Evolutionary conservation across 2,329 filamentous ascomycete genomes (phyloP).

Genomic region (Aspergillus thermomutatus): DNA sequence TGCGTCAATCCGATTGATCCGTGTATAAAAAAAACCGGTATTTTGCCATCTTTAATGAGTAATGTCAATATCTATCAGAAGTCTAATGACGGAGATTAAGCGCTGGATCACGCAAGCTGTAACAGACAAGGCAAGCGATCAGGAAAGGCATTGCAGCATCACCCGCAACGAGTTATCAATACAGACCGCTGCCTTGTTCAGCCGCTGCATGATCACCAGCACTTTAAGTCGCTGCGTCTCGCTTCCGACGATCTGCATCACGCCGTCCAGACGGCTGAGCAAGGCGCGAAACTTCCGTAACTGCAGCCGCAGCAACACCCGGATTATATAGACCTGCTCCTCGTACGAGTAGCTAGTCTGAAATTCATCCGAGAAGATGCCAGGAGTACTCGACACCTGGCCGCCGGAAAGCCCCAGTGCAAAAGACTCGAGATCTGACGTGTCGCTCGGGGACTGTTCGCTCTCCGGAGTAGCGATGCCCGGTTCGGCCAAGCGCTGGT

Average conservation of each 20-base stretch:
- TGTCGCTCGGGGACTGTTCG: not conserved
- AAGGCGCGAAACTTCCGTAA: not conserved
- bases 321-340: not conserved
- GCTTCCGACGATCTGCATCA: not conserved
- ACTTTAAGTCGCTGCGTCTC: not conserved
- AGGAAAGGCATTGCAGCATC: not conserved
- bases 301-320: not conserved
- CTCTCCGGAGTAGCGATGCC: not conserved
- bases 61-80: not conserved
- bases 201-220: not conserved
- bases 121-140: too few species aligned
- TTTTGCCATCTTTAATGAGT: not conserved
- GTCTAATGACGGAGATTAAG: too few species aligned
- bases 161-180: not conserved
- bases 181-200: not conserved
- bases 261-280: not conserved
- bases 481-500: too few species aligned
- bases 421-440: not conserved
- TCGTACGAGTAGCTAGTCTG: not conserved
- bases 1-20: not conserved
- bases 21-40: not conserved
- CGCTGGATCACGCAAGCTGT: too few species aligned
- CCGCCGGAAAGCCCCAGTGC: not conserved
- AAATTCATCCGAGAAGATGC: not conserved
- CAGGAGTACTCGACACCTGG: not conserved